Evolutionary conservation across 2,329 filamentous ascomycete species (phyloP), one percentile per base, ranked within the genome.

Genomic region (Diplodia sapinea): DNA sequence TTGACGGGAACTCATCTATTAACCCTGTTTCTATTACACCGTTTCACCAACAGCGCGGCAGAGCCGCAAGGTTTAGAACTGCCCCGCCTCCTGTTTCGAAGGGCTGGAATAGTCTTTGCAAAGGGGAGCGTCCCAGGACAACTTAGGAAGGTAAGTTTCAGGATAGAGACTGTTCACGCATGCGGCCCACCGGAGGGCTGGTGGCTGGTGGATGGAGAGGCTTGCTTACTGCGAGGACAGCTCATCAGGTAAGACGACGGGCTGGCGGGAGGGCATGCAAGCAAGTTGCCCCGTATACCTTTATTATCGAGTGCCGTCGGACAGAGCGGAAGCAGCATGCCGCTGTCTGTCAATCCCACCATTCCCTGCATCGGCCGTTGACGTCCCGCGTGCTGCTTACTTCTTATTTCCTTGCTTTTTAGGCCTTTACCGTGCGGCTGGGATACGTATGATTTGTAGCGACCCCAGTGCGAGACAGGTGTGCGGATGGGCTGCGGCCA

Each of bases 201-300:
- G 54, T 17, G 26, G 17, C 51, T 26, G 26, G 23, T 38, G 54
- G 38, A 38, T 47, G 56, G 23, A 15, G n/a, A 13, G 54, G 40
- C 40, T 31, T 61, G 20, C 57, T 49, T 49, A 29, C 59, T 63
- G 59, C 59, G 31, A 63, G 59, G 47, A 63, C 59, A 50, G 9
- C 59, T 20, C 59, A 63, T 63, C 43, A 51, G 59, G 59, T 63
- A 51, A 63, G 59, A 63, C 59, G 40, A 13, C 40, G 57, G 40
- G 17, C 13, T n/a, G 20, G 20, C 13, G 33, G 55, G 5, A 17
- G 33, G 40, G 26, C 57, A 23, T 40, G 57, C 23, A 29, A 26
- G n/a, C 33, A 20, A 11, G 33, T 11, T 36, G 33, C 33, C 9
- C 33, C 33, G 33, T 13, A 36, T 12, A 26, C 17, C 36, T 61